Base-by-base conservation (phyloP, 2,329 filamentous ascomycete genomes). In the Leptographium galeiforme region DNA sequence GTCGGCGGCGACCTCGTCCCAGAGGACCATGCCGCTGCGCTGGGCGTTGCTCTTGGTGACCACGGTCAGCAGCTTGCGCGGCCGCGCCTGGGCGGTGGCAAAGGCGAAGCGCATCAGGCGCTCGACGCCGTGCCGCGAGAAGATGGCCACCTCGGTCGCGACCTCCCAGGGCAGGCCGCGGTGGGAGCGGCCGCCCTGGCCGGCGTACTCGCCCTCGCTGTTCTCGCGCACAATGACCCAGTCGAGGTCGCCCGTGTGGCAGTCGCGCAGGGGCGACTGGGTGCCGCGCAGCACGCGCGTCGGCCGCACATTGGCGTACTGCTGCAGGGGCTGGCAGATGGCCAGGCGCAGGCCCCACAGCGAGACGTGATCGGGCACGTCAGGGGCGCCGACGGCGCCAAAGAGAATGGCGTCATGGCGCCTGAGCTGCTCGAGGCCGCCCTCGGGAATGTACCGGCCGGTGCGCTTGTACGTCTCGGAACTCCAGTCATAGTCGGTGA, bases 171-270 rank as follows among this genome's bases (percentile, higher is more conserved):
- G 68, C 52, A 74, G 69, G 7, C 75, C 76, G 4, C 66, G 62
- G 65, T 84, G 81, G 1, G 77, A 78, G 0, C 74, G 71, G 0
- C 81, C 81, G 4, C 81, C 81, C 57, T 83, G 79, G 0, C 79
- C 79, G 1, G 78, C 75, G 56, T 83, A 83, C 61, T 84, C 80
- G 55, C 81, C 81, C 61, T 84, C 81, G 48, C 73, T 78, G 64
- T 84, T 84, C 66, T 84, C 81, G 34, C 81, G 76, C 36, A 84
- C 67, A 48, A 84, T 82, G 1, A 84, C 76, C 80, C 80, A 84
- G 65, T 84, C 78, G 0, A 84, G 66, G 53, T 81, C 74, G 5
- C 74, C 75, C 12, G 68, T 63, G 53, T 65, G 61, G 60, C 75
- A 66, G 61, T 75, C 70, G 10, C 61, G 55, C 8, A 84, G 68